Percentiles rank a stretch among this genome's conserved stretches.
Conservation (phyloP, 192 early-diverging fungal species). For the Coemansia sp. region DNA sequence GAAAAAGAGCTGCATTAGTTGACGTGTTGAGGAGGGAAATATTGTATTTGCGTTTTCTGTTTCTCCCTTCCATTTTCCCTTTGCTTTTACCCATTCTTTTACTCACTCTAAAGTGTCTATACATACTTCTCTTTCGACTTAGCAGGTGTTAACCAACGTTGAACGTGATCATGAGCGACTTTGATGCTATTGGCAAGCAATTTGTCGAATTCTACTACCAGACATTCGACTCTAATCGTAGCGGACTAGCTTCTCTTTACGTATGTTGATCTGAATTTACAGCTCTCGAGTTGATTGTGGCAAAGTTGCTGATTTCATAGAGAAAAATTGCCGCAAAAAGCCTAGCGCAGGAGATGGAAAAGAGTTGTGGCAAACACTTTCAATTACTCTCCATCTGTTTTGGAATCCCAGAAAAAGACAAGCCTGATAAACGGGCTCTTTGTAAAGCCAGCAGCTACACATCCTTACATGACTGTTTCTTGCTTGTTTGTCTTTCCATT, state of each 20-base stretch:
- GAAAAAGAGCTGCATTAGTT: too few species aligned
- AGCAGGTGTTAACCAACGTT: background rate
- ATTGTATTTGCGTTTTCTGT: too few species aligned
- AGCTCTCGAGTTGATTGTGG: background rate
- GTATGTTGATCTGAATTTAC: slow-evolving; percentile 56
- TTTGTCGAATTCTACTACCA: slow-evolving; percentile 88
- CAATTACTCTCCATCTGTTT: too few species aligned
- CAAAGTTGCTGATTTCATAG: background rate
- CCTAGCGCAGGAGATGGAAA: too few species aligned
- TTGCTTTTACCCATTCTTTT: background rate
- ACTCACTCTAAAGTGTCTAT: background rate
- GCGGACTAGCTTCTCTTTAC: slow-evolving; percentile 69
- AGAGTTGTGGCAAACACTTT: too few species aligned
- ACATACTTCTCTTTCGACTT: background rate
- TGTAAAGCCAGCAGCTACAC: too few species aligned
- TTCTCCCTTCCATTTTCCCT: background rate
- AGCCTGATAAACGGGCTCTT: too few species aligned
- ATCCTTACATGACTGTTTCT: too few species aligned
- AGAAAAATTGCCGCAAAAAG: background rate
- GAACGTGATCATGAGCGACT: slow-evolving; percentile 13
- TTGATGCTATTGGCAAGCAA: slow-evolving; percentile 60
- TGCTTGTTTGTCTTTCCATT: too few species aligned
- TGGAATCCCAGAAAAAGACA: too few species aligned
- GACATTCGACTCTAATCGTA: slow-evolving; percentile 77
- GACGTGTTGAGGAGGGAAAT: too few species aligned